Evolutionary conservation across 106 monocot species (phyloP).

Genomic region (Phalaenopsis aphrodite): DNA sequence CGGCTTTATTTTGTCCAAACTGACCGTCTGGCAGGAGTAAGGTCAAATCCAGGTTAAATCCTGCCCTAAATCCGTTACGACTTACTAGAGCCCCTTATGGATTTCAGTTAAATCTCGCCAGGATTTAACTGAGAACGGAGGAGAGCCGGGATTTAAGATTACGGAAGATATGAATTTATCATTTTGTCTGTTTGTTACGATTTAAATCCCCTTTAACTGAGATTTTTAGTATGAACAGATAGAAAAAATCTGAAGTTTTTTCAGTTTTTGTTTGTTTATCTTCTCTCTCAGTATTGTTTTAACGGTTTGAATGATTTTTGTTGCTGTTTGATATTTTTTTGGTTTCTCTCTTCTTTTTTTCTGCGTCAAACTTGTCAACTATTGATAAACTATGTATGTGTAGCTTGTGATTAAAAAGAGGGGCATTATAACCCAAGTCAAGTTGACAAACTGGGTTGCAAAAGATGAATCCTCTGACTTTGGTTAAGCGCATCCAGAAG

Average conservation of each 20-base stretch:
- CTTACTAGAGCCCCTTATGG: too few species aligned
- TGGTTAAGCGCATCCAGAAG: conserved; percentile 88
- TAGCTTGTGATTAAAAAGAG: background rate
- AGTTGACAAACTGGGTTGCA: background rate
- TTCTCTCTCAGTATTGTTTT: background rate
- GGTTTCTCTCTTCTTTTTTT: background rate
- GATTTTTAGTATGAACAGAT: background rate
- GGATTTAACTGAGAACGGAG: too few species aligned
- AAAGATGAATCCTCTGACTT: conserved; percentile 87
- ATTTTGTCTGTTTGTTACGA: too few species aligned
- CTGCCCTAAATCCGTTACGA: too few species aligned
- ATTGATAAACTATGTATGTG: background rate
- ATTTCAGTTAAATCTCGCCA: too few species aligned
- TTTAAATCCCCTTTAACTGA: too few species aligned
- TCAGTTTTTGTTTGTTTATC: background rate
- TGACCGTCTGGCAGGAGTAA: too few species aligned
- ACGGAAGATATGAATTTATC: too few species aligned
- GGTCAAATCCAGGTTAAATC: too few species aligned
- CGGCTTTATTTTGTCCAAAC: too few species aligned
- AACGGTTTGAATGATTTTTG: background rate
- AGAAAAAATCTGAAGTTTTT: background rate
- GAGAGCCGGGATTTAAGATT: too few species aligned
- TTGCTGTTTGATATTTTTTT: background rate
- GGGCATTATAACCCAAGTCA: background rate
- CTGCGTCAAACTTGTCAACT: background rate